A percentile compares a stretch with the other conserved stretches of the same genome.
These are phyloP conservation scores for Aspergillus thermomutatus DNA, from an alignment of 2,329 filamentous ascomycete genomes.

Conservation along the genomic window DNA sequence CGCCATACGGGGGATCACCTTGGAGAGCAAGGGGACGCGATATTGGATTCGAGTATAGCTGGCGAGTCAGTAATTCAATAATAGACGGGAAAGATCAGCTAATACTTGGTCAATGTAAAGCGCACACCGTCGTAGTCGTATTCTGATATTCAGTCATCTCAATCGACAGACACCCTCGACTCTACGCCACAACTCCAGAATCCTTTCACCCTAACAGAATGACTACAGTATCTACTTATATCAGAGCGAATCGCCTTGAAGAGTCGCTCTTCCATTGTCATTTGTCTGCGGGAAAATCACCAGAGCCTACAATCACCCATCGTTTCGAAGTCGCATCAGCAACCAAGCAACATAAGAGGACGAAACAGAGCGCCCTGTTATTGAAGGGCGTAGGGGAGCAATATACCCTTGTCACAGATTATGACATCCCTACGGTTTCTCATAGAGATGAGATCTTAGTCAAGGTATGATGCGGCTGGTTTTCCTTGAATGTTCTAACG, in stretches of 20 bases:
- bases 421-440: conserved; percentile 47
- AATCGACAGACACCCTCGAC: background rate
- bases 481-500: background rate
- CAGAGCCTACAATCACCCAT: conserved; percentile 8
- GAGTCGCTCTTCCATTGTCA: conserved; percentile 9
- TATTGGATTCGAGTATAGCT: too few species aligned
- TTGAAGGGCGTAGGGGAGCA: conserved; percentile 50
- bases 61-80: too few species aligned
- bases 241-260: conserved; percentile 3
- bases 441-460: conserved; percentile 58
- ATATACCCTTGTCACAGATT: conserved; percentile 46
- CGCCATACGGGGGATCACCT: conserved; percentile 17
- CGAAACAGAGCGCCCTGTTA: conserved; percentile 48
- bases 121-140: too few species aligned
- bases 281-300: background rate
- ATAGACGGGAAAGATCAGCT: too few species aligned
- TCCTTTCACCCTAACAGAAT: background rate
- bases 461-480: conserved; percentile 35
- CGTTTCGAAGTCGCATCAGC: background rate
- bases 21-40: background rate
- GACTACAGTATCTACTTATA: conserved; percentile 12
- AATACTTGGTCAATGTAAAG: too few species aligned
- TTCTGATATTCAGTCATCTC: background rate
- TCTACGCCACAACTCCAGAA: too few species aligned
- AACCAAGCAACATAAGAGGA: background rate